phyloP scores from a whole-genome alignment of 2,329 filamentous ascomycete genomes.

The Colletotrichum euphorbiae region DNA sequence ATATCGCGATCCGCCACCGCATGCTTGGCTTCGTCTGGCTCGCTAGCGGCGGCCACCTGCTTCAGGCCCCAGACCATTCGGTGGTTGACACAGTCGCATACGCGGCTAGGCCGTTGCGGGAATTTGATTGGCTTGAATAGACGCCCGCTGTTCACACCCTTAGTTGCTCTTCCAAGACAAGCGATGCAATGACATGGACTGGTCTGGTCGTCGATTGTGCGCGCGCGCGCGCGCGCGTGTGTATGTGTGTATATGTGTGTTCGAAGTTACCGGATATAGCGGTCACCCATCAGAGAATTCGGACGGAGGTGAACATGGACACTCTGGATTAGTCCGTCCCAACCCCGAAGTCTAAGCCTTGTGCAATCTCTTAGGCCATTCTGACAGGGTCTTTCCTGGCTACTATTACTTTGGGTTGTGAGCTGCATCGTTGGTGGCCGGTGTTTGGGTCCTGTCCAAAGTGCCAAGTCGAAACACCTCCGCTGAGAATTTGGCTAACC shows the following conservation, averaged over 20 bases:
- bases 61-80: conserved; percentile 2
- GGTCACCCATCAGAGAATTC: conserved; percentile 1
- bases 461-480: conserved; percentile 24
- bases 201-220: conserved; percentile 1
- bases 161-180: neutral
- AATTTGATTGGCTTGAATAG: conserved; percentile 22
- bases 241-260: neutral
- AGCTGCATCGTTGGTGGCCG: conserved; percentile 1
- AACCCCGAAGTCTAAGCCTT: conserved; percentile 34
- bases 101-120: conserved; percentile 10
- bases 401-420: neutral
- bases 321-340: conserved; percentile 12
- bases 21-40: neutral
- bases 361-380: conserved; percentile 14
- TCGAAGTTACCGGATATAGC: conserved; percentile 13
- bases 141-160: conserved; percentile 11
- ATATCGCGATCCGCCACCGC: neutral
- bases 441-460: conserved; percentile 14
- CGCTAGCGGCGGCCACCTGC: neutral
- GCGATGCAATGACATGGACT: neutral
- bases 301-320: conserved; percentile 19
- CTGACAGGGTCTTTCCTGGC: conserved; percentile 23
- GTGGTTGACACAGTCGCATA: conserved; percentile 7
- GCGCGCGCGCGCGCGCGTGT: neutral
- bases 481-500: neutral